Conservation (phyloP, 2,329 filamentous ascomycete genomes). For the Colletotrichum tropicicola region DNA sequence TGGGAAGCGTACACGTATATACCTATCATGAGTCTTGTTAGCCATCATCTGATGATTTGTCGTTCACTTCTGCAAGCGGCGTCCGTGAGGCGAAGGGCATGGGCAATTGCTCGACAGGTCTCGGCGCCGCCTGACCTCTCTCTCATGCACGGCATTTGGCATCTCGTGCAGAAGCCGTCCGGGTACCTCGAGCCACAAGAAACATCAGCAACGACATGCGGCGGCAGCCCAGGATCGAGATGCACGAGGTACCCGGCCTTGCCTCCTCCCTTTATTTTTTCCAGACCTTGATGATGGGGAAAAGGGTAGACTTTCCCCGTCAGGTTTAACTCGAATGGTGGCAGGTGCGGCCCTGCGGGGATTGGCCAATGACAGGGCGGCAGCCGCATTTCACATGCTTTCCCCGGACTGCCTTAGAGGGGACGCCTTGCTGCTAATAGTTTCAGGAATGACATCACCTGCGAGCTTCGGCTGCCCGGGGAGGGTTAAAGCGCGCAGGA, state of each 20-base stretch:
- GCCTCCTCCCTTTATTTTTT: too few species aligned
- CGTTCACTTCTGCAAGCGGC: not conserved
- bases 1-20: too few species aligned
- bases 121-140: not conserved
- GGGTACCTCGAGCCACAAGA: too few species aligned
- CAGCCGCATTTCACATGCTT: conserved; percentile 25
- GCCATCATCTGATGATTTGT: not conserved
- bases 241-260: not conserved
- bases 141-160: not conserved
- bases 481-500: conserved; percentile 1
- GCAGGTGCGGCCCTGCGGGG: not conserved
- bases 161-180: not conserved
- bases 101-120: not conserved
- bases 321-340: not conserved
- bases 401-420: conserved; percentile 13
- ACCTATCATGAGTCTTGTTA: not conserved
- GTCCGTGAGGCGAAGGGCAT: not conserved
- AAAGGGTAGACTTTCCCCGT: not conserved
- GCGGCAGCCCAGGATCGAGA: not conserved
- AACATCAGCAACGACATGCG: too few species aligned
- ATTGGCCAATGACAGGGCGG: conserved; percentile 20
- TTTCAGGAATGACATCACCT: conserved; percentile 31
- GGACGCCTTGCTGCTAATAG: conserved; percentile 17
- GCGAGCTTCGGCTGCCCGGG: conserved; percentile 18
- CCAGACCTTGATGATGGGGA: not conserved